Evolutionary conservation across 768 basidiomycete genomes (phyloP).

Genomic region (Nidularia pulvinata): DNA sequence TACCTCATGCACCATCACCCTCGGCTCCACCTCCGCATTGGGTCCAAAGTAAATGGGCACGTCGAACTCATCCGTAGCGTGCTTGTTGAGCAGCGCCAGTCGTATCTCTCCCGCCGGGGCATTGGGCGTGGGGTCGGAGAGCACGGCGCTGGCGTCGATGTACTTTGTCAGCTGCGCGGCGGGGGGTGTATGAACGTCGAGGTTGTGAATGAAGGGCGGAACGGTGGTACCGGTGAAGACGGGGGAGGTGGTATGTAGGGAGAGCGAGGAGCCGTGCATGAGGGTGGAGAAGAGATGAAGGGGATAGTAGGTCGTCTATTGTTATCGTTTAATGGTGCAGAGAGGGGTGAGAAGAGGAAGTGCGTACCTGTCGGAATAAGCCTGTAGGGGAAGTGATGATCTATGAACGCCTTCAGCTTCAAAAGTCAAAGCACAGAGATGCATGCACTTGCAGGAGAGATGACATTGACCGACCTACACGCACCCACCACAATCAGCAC

Average conservation of each 20-base stretch:
- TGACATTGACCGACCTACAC: conserved; percentile 41
- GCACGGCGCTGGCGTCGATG: conserved; percentile 48
- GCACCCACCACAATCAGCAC: background rate
- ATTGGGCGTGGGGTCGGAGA: conserved; percentile 15
- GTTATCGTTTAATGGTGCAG: background rate
- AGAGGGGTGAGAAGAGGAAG: conserved; percentile 1
- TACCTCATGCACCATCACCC: conserved; percentile 45
- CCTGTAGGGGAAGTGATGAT: conserved; percentile 46
- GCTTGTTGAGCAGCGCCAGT: conserved; percentile 53
- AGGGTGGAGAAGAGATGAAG: conserved; percentile 53
- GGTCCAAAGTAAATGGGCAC: conserved; percentile 37
- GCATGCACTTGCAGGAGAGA: conserved; percentile 24
- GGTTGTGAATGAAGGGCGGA: conserved; percentile 46
- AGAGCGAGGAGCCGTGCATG: conserved; percentile 49
- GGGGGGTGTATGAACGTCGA: conserved; percentile 29
- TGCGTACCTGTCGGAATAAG: conserved; percentile 27
- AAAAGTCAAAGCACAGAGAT: too few relatives aligned
- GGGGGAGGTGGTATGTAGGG: conserved; percentile 32
- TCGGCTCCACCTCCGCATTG: conserved; percentile 10
- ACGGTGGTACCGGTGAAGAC: conserved; percentile 45
- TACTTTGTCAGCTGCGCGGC: conserved; percentile 34
- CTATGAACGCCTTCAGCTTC: too few relatives aligned
- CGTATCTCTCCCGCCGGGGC: conserved; percentile 33
- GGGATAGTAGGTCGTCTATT: conserved; percentile 48
- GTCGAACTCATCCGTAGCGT: conserved; percentile 31